Base-by-base conservation (phyloP, 78 protist genomes). In the Pelomyxa schiedti region DNA sequence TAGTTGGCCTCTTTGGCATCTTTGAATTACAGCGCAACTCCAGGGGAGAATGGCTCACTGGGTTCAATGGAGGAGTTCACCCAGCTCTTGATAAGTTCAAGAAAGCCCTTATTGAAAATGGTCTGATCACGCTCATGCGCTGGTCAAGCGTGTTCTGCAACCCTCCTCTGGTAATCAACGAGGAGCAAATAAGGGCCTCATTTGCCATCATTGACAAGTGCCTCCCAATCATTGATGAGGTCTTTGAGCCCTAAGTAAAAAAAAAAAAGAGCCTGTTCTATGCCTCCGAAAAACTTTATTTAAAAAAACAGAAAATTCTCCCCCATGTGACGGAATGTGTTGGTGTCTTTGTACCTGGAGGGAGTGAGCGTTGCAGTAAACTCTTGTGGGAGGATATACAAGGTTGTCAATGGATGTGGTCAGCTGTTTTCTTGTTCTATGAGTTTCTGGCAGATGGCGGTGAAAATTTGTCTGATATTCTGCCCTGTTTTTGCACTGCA, bases 121-220 rank as follows among this genome's bases (percentile, higher is more conserved):
- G 88, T 28, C 52, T 83, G 58, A 78, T 74, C 73, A 75, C 81
- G 41, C 69, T 83, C n/a, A 8, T 74, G 26, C 79, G 88, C 43
- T 75, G 71, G 75, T 32, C 70, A 7, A 38, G 58, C 9, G 66
- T 83, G 77, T 71, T 74, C 36, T 74, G 78, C 41, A 75, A 74
- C 42, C 88, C 88, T 42, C 83, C 88, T 43, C 65, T 83, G 35
- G 70, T 67, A 53, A 83, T 83, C 78, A 66, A 24, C 43, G 88
- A 83, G 42, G 58, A 66, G 42, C 77, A 78, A 66, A 47, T 83
- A 9, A 71, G 73, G 53, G 47, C 71, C 24, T 79, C 78, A 38
- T 83, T 83, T 47, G 86, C 30, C 9, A 81, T 74, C 35, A 8
- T 81, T 28, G 86, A 81, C 42, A 71, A 73, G 39, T 39, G 53